Evolutionary conservation across 805 yeast species (phyloP).

Genomic region (Lipomyces spencermartinsiae): DNA sequence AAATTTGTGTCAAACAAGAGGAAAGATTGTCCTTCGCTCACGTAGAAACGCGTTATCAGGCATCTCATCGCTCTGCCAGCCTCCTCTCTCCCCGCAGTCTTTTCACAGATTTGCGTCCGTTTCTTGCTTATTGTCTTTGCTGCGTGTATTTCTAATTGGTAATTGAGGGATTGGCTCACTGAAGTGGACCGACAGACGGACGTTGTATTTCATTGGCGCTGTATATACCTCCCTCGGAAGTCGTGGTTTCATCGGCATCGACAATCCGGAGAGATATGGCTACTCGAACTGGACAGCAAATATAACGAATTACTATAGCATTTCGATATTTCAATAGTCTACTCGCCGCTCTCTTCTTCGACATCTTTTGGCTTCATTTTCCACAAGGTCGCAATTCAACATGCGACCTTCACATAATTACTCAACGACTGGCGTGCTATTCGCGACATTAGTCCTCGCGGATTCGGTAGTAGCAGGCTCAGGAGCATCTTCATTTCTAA

Average conservation of each 20-base stretch:
- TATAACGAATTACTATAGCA: neutral
- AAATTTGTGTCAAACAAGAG: neutral
- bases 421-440: neutral
- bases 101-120: neutral
- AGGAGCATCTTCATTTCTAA: neutral
- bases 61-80: slow-evolving; percentile 5
- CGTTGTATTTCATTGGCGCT: slow-evolving; percentile 6
- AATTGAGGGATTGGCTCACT: slow-evolving; percentile 1
- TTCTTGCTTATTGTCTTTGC: neutral
- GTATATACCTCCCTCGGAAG: slow-evolving; percentile 8
- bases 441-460: neutral
- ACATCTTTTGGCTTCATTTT: neutral
- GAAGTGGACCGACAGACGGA: slow-evolving; percentile 9
- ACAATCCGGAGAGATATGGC: neutral
- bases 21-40: too few species aligned
- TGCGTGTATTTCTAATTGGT: neutral
- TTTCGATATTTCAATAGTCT: neutral
- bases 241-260: slow-evolving; percentile 8
- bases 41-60: slow-evolving; percentile 19
- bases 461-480: neutral
- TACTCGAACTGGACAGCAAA: neutral
- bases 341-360: neutral
- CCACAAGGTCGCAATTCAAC: neutral
- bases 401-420: neutral
- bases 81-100: neutral